phyloP scores from a whole-genome alignment of 495 filamentous ascomycete genomes.

The Bathelium albidoporum region DNA sequence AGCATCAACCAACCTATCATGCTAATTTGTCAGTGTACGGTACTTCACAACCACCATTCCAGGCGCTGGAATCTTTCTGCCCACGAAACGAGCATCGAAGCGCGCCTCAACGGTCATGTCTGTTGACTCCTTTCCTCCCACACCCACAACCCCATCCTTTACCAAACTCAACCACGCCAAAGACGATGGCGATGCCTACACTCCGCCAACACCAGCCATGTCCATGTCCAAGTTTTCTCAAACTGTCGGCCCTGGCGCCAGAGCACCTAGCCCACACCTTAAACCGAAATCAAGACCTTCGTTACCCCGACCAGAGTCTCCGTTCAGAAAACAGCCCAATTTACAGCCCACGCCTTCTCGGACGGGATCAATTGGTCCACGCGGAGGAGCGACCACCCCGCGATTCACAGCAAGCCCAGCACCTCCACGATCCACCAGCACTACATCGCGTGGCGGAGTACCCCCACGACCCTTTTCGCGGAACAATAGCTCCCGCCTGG shows the following conservation, averaged over 20 bases:
- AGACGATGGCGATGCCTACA: constrained; percentile 37
- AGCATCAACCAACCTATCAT: constrained; percentile 12
- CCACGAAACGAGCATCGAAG: constrained; percentile 72
- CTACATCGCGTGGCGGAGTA: background rate
- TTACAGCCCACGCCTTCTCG: constrained; percentile 41
- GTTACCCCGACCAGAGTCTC: constrained; percentile 76
- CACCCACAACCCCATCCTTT: constrained; percentile 57
- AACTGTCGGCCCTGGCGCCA: constrained; percentile 64
- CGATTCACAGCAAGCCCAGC: constrained; percentile 56
- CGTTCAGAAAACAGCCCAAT: constrained; percentile 48
- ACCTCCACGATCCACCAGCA: constrained; percentile 19
- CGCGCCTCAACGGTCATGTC: constrained; percentile 50
- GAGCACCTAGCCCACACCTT: constrained; percentile 57
- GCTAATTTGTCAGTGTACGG: constrained; percentile 41
- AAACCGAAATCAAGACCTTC: constrained; percentile 65
- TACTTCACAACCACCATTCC: constrained; percentile 76
- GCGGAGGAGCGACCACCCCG: constrained; percentile 30
- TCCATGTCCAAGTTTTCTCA: constrained; percentile 61
- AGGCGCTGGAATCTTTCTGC: constrained; percentile 89
- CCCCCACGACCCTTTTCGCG: constrained; percentile 31
- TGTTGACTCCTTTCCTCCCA: constrained; percentile 49
- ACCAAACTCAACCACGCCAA: constrained; percentile 38
- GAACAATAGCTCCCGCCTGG: constrained; percentile 28
- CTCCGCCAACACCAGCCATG: constrained; percentile 53
- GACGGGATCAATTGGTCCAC: constrained; percentile 43